These are phyloP conservation scores for Phragmites australis DNA, from an alignment of 176 grass and related monocot genomes.

Conservation along the genomic window DNA sequence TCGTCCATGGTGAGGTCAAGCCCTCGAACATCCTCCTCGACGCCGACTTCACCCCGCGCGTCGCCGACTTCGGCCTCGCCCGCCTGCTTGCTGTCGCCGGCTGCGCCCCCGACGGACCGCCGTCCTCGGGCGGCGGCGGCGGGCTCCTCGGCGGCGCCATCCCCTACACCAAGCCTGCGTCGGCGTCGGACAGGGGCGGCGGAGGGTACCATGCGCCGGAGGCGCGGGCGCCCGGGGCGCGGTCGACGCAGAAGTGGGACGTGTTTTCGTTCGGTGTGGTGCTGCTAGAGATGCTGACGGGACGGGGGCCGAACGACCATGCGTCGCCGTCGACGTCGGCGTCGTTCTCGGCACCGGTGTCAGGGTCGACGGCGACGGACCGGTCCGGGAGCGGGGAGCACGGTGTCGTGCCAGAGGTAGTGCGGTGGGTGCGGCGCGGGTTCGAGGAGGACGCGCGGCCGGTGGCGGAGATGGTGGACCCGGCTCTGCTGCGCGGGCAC, in stretches of 20 bases:
- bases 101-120: neutral
- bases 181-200: constrained; percentile 12
- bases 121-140: neutral
- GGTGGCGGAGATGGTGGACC: constrained; percentile 66
- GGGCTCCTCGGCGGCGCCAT: constrained; percentile 45
- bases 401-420: constrained; percentile 53
- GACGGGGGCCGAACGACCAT: constrained; percentile 47
- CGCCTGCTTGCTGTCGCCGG: constrained; percentile 63
- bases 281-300: constrained; percentile 73
- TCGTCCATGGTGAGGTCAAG: constrained; percentile 86
- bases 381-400: constrained; percentile 50
- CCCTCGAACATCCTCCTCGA: constrained; percentile 96
- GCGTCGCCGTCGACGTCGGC: constrained; percentile 54
- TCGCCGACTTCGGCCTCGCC: constrained; percentile 81
- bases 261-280: constrained; percentile 81
- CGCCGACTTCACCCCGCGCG: constrained; percentile 55
- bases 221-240: constrained; percentile 11
- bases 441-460: constrained; percentile 61
- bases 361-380: constrained; percentile 32
- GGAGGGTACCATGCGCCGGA: constrained; percentile 74
- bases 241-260: constrained; percentile 70
- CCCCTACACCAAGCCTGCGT: constrained; percentile 42
- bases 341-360: constrained; percentile 34
- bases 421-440: constrained; percentile 72
- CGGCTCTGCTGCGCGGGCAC: constrained; percentile 35